Percentiles rank a stretch among this genome's conserved stretches.
Conservation (phyloP, 371 early-diverging fungal species). For the Syncephalastrum contaminatum region DNA sequence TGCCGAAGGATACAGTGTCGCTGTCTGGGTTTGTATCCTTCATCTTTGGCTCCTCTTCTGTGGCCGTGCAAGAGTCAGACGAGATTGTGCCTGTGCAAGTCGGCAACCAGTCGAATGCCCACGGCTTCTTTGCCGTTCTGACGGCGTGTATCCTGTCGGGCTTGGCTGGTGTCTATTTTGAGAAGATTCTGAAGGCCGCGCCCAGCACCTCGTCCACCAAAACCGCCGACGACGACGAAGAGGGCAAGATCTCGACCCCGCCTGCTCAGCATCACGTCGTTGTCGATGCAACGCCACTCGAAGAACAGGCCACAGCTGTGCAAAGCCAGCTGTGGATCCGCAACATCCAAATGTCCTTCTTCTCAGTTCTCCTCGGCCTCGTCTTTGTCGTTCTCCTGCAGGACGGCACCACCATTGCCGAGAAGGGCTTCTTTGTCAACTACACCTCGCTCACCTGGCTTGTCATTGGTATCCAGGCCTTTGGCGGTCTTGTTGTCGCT, state of each 20-base stretch:
- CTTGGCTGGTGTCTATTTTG: constrained; percentile 95
- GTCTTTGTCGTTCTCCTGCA: constrained; percentile 66
- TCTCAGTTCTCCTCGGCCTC: constrained; percentile 67
- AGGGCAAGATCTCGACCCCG: constrained; percentile 4
- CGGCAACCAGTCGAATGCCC: constrained; percentile 43
- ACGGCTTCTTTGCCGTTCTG: constrained; percentile 63
- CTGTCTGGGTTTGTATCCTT: constrained; percentile 6
- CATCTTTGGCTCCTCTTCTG: constrained; percentile 1
- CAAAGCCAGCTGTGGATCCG: constrained; percentile 80
- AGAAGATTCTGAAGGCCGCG: constrained; percentile 84
- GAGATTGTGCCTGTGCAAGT: neutral
- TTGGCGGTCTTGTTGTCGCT: constrained; percentile 93
- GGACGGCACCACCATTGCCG: constrained; percentile 73
- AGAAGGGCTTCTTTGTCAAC: constrained; percentile 86
- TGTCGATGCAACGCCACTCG: constrained; percentile 7
- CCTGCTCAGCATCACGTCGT: neutral
- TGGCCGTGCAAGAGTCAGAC: constrained; percentile 1
- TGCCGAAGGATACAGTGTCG: constrained; percentile 30
- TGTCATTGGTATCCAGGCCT: constrained; percentile 85
- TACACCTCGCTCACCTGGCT: constrained; percentile 76
- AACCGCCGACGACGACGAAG: constrained; percentile 16
- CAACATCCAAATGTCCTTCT: constrained; percentile 86
- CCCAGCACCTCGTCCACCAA: constrained; percentile 7
- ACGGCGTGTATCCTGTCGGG: constrained; percentile 91
- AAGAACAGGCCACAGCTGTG: constrained; percentile 3